phyloP scores from a whole-genome alignment of 345 rosid species.

The Syzygium jambos region DNA sequence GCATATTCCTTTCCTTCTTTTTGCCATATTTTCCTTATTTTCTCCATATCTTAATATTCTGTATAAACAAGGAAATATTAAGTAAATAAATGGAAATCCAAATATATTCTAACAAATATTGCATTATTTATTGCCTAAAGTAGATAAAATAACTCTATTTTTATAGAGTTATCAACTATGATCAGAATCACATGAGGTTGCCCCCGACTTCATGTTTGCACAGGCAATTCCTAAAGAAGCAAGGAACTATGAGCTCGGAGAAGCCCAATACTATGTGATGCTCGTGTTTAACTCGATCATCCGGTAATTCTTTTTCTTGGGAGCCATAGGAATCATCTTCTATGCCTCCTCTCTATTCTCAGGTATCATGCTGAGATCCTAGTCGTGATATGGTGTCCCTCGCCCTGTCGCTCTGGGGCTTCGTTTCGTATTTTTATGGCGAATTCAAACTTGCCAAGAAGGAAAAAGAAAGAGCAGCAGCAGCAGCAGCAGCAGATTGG shows the following conservation, averaged over 20 bases:
- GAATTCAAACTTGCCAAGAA: slow-evolving; percentile 29
- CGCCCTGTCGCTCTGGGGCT: slow-evolving; percentile 61
- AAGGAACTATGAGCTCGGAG: slow-evolving; percentile 39
- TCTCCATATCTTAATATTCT: too few relatives aligned
- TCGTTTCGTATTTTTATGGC: slow-evolving; percentile 53
- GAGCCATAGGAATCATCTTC: slow-evolving; percentile 56
- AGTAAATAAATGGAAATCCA: too few relatives aligned
- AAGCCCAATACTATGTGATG: slow-evolving; percentile 33
- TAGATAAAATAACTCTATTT: too few relatives aligned
- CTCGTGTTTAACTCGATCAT: slow-evolving; percentile 20
- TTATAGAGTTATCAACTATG: too few relatives aligned
- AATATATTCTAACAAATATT: too few relatives aligned
- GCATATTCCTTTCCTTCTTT: too few relatives aligned
- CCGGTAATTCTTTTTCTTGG: slow-evolving; percentile 54
- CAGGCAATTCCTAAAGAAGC: slow-evolving; percentile 64
- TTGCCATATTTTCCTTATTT: too few relatives aligned
- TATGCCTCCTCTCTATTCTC: slow-evolving; percentile 50
- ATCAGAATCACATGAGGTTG: neutral
- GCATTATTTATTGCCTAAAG: too few relatives aligned
- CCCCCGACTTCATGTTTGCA: neutral
- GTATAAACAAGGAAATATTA: too few relatives aligned
- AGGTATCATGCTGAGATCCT: slow-evolving; percentile 46
- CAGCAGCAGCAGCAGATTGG: slow-evolving; percentile 1
- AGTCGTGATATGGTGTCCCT: slow-evolving; percentile 61
- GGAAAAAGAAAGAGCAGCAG: neutral